A percentile compares a stretch with the other conserved stretches of the same genome.
Conservation (phyloP, 257 asterid genomes). For the Solanum acaule region DNA sequence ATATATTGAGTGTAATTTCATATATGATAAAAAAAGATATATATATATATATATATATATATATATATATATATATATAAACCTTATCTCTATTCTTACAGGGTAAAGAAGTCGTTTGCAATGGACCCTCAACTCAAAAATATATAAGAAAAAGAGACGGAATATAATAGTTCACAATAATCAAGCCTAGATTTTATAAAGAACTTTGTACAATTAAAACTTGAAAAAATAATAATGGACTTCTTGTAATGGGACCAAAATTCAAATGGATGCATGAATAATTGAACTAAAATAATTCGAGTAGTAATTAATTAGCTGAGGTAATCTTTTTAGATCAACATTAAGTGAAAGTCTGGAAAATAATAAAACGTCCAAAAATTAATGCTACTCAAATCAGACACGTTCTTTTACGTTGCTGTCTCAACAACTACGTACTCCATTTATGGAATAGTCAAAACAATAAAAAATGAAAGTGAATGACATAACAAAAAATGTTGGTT, state of each 20-base stretch:
- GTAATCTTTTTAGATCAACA: not conserved
- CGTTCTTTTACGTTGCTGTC: not conserved
- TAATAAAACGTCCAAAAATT: not conserved
- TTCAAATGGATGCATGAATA: not conserved
- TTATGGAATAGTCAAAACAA: not conserved
- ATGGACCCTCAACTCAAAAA: not conserved
- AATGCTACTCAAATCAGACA: not conserved
- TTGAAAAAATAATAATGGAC: not conserved
- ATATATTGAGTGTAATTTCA: too few species aligned
- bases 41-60: too few species aligned
- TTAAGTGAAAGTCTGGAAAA: not conserved
- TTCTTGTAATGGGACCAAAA: not conserved
- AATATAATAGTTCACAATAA: not conserved
- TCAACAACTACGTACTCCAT: not conserved
- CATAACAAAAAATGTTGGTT: not conserved
- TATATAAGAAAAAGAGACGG: not conserved
- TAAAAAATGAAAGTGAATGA: not conserved
- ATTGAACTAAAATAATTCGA: not conserved
- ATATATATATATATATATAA: not conserved
- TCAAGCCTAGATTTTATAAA: not conserved
- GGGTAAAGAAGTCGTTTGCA: not conserved
- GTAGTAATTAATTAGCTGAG: not conserved
- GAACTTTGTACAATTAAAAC: not conserved
- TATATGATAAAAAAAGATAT: too few species aligned
- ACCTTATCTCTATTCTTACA: not conserved